A percentile compares a stretch with the other conserved stretches of the same genome.
Evolutionary conservation across 164 flowering plant species (phyloP).

Genomic region (Stephania cephalantha): DNA sequence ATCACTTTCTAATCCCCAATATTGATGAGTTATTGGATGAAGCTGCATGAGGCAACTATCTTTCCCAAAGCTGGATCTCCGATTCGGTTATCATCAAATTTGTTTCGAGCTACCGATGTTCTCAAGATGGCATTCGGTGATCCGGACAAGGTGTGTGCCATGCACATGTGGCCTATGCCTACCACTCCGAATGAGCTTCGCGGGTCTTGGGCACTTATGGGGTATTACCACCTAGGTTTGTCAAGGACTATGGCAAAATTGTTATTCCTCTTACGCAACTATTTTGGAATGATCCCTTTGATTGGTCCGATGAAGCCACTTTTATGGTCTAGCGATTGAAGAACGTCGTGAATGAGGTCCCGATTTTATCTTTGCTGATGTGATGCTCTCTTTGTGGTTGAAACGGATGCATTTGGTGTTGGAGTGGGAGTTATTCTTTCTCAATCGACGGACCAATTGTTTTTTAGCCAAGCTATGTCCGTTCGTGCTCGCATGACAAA

Average conservation of each 20-base stretch:
- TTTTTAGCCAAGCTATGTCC: no score
- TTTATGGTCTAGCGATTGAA: background rate
- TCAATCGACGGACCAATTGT: no score
- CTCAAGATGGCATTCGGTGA: no score
- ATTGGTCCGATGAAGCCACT: background rate
- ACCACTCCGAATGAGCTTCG: background rate
- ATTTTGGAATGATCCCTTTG: background rate
- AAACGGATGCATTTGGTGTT: no score
- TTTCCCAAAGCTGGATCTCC: background rate
- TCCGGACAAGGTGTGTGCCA: no score
- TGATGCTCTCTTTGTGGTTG: background rate
- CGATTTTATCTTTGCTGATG: no score
- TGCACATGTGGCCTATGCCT: background rate
- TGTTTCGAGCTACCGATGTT: no score
- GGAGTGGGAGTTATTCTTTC: no score
- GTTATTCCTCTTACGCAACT: no score
- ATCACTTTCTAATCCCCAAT: background rate
- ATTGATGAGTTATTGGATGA: slow-evolving; percentile 1
- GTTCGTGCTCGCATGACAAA: no score
- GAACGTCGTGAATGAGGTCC: background rate
- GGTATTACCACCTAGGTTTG: background rate
- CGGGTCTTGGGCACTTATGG: background rate
- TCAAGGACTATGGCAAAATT: background rate
- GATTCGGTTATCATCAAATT: no score
- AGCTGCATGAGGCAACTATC: background rate